Conservation (phyloP, 169 alveolate genomes). For the Babesia ovis region DNA sequence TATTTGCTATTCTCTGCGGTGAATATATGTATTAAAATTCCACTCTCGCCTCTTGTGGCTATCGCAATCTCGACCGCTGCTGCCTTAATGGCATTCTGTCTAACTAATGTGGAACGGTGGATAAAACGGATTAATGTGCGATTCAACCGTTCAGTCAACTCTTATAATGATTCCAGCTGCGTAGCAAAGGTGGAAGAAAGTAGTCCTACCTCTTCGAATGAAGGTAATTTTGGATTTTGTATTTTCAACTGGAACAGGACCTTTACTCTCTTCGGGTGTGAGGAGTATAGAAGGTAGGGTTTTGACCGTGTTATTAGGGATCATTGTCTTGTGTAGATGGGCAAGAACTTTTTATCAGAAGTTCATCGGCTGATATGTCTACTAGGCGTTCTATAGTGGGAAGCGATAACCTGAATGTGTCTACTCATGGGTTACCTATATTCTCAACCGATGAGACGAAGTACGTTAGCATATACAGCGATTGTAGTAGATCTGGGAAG, state of each 20-base stretch:
- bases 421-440: constrained; percentile 12
- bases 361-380: too few species aligned
- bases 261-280: neutral
- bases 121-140: neutral
- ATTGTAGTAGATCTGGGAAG: neutral
- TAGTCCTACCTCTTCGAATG: neutral
- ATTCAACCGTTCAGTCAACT: neutral
- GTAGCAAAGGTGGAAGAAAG: neutral
- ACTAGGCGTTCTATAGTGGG: constrained; percentile 11
- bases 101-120: constrained; percentile 32
- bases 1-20: constrained; percentile 41
- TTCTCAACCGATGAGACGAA: neutral
- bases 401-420: constrained; percentile 4
- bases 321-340: too few species aligned
- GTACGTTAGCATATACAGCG: constrained; percentile 14
- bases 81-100: constrained; percentile 32
- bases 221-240: neutral
- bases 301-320: too few species aligned
- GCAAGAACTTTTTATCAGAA: too few species aligned
- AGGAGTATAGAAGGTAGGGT: neutral
- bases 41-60: constrained; percentile 39
- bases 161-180: neutral
- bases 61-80: constrained; percentile 46
- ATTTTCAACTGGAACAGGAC: neutral
- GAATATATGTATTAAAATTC: constrained; percentile 44